Base-by-base conservation (phyloP, 768 basidiomycete genomes). In the Gyrodon lividus region DNA sequence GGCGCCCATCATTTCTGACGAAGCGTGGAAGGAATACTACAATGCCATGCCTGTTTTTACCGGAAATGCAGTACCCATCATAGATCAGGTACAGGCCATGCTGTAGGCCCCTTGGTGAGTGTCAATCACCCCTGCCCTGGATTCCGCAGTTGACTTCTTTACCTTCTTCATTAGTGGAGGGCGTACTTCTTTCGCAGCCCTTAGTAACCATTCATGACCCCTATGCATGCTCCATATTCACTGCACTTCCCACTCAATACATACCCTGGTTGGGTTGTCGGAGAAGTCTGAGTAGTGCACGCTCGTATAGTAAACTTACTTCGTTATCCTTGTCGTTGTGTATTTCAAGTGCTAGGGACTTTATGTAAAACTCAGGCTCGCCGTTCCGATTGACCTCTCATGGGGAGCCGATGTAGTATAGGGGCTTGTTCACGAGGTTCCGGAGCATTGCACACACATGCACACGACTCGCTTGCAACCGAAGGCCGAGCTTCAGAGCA, bases 1-100 rank as follows among this genome's bases (percentile, higher is more conserved):
- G 44, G 81, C 79, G 13, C 80, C 80, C 16, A 79, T 83, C 49
- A 72, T 80, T 13, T 76, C 79, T 28, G 79, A 80, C 56, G 68
- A 59, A 23, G 51, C 66, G 23, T 83, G 80, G 81, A 78, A 81
- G 54, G 59, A 63, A 13, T 81, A 80, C 61, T 52, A 75, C 12
- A 59, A 59, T 16, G 54, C 53, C 9, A 61, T 81, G 42, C 69
- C 77, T 33, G 70, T 71, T 12, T 75, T 75, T 60, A 69, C 70
- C 46, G 78, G 78, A 8, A 70, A 70, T 34, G 75, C 77, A 1
- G 42, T 65, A 45, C 70, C 74, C 23, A 62, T 68, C 46, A 54
- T 68, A 30, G 69, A 72, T 42, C 69, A 67, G 19, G 62, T 74
- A 37, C 77, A 76, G 56, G 76, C 77, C 14, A 72, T 73, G 64